A percentile compares a stretch with the other conserved stretches of the same genome.
Evolutionary conservation across 768 basidiomycete species (phyloP).

Genomic region (Leccinum longicurvipes): DNA sequence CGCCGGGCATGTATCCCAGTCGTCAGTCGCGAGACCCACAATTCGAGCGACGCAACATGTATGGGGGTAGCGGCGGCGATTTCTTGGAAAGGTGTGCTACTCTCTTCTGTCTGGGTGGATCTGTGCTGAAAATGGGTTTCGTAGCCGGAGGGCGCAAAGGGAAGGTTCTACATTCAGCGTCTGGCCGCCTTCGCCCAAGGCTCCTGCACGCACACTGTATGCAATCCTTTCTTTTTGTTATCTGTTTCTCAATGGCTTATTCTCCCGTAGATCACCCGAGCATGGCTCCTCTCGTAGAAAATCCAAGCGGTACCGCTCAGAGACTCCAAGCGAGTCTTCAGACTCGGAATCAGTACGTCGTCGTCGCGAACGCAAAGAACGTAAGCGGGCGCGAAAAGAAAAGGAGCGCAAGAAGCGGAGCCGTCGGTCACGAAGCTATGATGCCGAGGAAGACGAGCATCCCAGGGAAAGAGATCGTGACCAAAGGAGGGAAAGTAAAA

Average conservation of each 20-base stretch:
- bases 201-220: slow-evolving; percentile 55
- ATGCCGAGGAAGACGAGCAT: slow-evolving; percentile 36
- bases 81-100: slow-evolving; percentile 64
- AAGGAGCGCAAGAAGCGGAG: slow-evolving; percentile 39
- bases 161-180: slow-evolving; percentile 53
- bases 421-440: slow-evolving; percentile 36
- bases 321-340: slow-evolving; percentile 40
- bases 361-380: slow-evolving; percentile 57
- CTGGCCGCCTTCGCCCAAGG: slow-evolving; percentile 85
- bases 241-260: background rate
- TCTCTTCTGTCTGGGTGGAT: background rate
- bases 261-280: slow-evolving; percentile 49
- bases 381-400: slow-evolving; percentile 50
- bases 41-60: slow-evolving; percentile 28
- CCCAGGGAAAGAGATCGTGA: slow-evolving; percentile 20
- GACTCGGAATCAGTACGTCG: slow-evolving; percentile 58
- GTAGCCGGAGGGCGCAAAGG: slow-evolving; percentile 69
- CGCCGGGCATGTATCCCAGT: slow-evolving; percentile 56
- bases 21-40: slow-evolving; percentile 22
- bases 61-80: slow-evolving; percentile 38
- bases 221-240: slow-evolving; percentile 20
- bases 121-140: background rate
- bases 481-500: slow-evolving; percentile 32
- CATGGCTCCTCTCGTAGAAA: slow-evolving; percentile 52
- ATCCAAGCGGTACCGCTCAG: slow-evolving; percentile 55